These are phyloP conservation scores for Strigomonas culicis DNA, from an alignment of 208 protist species.

Conservation along the genomic window DNA sequence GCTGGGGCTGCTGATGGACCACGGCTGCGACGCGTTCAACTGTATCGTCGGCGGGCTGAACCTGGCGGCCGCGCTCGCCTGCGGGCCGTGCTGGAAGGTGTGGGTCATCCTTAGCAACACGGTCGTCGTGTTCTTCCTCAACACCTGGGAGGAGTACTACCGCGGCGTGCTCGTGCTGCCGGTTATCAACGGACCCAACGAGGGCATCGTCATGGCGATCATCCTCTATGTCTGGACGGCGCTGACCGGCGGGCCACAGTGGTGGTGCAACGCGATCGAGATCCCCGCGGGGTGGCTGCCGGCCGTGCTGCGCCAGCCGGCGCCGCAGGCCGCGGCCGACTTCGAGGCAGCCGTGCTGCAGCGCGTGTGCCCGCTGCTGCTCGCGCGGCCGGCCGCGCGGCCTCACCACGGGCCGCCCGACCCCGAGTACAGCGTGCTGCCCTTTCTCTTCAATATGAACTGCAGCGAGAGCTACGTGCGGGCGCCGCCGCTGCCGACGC, in stretches of 20 bases:
- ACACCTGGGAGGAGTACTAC: conserved; percentile 92
- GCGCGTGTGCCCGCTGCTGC: conserved; percentile 34
- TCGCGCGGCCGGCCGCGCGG: not conserved
- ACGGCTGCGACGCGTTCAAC: conserved; percentile 90
- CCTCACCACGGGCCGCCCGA: not conserved
- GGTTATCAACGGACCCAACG: conserved; percentile 89
- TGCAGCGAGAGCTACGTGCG: conserved; percentile 40
- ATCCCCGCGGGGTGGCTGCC: conserved; percentile 40
- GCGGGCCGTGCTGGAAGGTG: conserved; percentile 71
- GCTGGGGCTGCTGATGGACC: conserved; percentile 94
- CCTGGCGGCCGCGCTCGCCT: conserved; percentile 30
- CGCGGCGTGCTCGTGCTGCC: conserved; percentile 76
- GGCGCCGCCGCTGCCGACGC: conserved; percentile 27
- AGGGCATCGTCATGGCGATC: conserved; percentile 74
- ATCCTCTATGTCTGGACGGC: conserved; percentile 64
- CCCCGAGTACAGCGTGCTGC: conserved; percentile 15
- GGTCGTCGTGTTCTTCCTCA: conserved; percentile 63
- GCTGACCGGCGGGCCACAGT: conserved; percentile 54
- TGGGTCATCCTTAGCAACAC: conserved; percentile 51
- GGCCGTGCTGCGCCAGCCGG: conserved; percentile 39
- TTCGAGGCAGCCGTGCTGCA: conserved; percentile 34
- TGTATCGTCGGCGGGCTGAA: conserved; percentile 62
- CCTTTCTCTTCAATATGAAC: conserved; percentile 50
- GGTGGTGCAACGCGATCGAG: conserved; percentile 62
- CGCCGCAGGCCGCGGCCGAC: conserved; percentile 37